These are phyloP conservation scores for Penicillium oxalicum DNA, from an alignment of 2,329 filamentous ascomycete species.

Conservation along the genomic window DNA sequence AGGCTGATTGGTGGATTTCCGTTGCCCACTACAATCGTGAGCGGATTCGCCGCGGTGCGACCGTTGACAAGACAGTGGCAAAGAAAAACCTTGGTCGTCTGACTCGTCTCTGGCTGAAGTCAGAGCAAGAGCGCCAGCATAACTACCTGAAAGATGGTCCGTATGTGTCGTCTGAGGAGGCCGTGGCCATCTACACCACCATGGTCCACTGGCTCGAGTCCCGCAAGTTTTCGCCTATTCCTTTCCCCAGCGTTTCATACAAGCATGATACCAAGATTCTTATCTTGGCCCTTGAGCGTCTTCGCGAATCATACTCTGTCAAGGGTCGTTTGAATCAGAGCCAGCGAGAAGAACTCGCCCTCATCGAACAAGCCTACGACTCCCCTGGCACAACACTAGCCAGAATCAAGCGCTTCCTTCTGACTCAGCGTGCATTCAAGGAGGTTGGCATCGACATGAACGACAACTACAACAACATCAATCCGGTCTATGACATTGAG, in stretches of 20 bases:
- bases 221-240: conserved; percentile 95
- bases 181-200: conserved; percentile 96
- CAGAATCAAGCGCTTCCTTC: conserved; percentile 92
- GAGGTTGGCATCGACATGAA: conserved; percentile 99
- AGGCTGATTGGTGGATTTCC: conserved; percentile 99
- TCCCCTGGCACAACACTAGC: conserved; percentile 93
- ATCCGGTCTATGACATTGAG: conserved; percentile 97
- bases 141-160: conserved; percentile 99
- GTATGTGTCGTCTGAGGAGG: conserved; percentile 96
- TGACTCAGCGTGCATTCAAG: conserved; percentile 97
- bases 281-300: conserved; percentile 85
- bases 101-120: conserved; percentile 93
- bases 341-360: conserved; percentile 88
- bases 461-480: conserved; percentile 98
- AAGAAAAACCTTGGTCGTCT: conserved; percentile 98
- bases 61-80: conserved; percentile 96
- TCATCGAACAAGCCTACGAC: conserved; percentile 98
- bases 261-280: conserved; percentile 99
- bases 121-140: conserved; percentile 96
- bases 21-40: conserved; percentile 98
- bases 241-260: conserved; percentile 97
- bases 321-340: conserved; percentile 96
- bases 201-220: conserved; percentile 99
- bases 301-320: conserved; percentile 94
- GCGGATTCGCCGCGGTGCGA: conserved; percentile 90